A percentile compares a stretch with the other conserved stretches of the same genome.
Evolutionary conservation across 768 basidiomycete genomes (phyloP).

Genomic region (Sutorius australiensis): DNA sequence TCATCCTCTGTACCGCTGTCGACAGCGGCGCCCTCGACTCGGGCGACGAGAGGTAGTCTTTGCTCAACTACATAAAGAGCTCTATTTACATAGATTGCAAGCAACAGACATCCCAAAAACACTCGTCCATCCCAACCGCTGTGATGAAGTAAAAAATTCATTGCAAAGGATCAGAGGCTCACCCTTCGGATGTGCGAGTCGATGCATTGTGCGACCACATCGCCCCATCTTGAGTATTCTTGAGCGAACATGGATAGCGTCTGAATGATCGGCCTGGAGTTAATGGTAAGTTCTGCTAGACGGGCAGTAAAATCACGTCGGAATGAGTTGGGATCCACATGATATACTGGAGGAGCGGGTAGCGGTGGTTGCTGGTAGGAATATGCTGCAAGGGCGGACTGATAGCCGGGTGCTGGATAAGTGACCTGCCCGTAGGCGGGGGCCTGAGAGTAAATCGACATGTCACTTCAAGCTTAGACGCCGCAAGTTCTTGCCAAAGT

Average conservation of each 20-base stretch:
- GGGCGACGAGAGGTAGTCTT: slow-evolving; percentile 37
- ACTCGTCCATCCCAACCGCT: slow-evolving; percentile 28
- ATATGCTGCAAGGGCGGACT: slow-evolving; percentile 41
- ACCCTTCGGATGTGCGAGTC: slow-evolving; percentile 85
- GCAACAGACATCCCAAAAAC: slow-evolving; percentile 24
- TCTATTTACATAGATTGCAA: slow-evolving; percentile 44
- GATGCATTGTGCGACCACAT: slow-evolving; percentile 76
- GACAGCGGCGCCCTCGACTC: slow-evolving; percentile 31
- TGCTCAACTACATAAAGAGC: slow-evolving; percentile 41
- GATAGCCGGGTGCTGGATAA: slow-evolving; percentile 47
- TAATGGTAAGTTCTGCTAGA: slow-evolving; percentile 82
- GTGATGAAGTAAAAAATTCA: slow-evolving; percentile 23
- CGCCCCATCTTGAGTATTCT: slow-evolving; percentile 74
- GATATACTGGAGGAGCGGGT: slow-evolving; percentile 40
- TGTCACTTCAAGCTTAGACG: slow-evolving; percentile 41
- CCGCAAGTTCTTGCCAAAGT: slow-evolving; percentile 29
- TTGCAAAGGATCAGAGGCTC: slow-evolving; percentile 45
- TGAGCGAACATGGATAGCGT: slow-evolving; percentile 88
- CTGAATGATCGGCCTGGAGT: slow-evolving; percentile 94
- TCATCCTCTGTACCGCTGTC: slow-evolving; percentile 31
- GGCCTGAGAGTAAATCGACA: slow-evolving; percentile 65
- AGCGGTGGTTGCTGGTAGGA: slow-evolving; percentile 47
- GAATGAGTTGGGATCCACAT: slow-evolving; percentile 66
- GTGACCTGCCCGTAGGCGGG: slow-evolving; percentile 54
- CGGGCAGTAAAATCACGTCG: slow-evolving; percentile 73